Evolutionary conservation across 2,329 filamentous ascomycete species (phyloP).

Genomic region (Nannizzia gypsea): DNA sequence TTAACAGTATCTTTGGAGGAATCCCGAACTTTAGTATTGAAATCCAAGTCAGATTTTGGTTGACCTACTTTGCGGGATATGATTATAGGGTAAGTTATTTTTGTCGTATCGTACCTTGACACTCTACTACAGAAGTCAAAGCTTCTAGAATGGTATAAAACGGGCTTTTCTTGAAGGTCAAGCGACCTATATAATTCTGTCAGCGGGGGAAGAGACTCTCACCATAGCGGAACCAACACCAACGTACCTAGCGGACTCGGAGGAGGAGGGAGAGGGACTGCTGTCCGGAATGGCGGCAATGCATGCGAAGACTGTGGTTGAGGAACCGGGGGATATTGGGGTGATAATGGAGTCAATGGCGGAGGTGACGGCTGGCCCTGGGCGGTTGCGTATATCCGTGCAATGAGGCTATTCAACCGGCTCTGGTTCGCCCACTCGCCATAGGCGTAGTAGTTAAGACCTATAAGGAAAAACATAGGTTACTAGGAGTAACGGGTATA

Average conservation of each 20-base stretch:
- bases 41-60: conserved; percentile 17
- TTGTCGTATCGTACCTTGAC: conserved; percentile 52
- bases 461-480: not conserved
- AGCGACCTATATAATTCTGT: conserved; percentile 24
- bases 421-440: not conserved
- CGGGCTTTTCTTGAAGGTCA: conserved; percentile 63
- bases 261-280: not conserved
- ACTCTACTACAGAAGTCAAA: conserved; percentile 53
- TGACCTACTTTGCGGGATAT: not conserved
- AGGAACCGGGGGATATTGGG: not conserved
- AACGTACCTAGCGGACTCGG: not conserved
- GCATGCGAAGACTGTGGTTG: not conserved
- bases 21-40: conserved; percentile 42
- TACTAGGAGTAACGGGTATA: not conserved
- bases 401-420: not conserved
- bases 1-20: conserved; percentile 47
- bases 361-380: not conserved
- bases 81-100: not conserved
- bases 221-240: not conserved
- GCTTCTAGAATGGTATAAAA: conserved; percentile 64
- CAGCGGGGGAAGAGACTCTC: not conserved
- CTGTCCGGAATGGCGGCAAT: not conserved
- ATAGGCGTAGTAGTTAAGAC: not conserved
- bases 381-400: not conserved
- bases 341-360: not conserved